Base-by-base conservation (phyloP, 116 monocot genomes). In the Iris pallida region DNA sequence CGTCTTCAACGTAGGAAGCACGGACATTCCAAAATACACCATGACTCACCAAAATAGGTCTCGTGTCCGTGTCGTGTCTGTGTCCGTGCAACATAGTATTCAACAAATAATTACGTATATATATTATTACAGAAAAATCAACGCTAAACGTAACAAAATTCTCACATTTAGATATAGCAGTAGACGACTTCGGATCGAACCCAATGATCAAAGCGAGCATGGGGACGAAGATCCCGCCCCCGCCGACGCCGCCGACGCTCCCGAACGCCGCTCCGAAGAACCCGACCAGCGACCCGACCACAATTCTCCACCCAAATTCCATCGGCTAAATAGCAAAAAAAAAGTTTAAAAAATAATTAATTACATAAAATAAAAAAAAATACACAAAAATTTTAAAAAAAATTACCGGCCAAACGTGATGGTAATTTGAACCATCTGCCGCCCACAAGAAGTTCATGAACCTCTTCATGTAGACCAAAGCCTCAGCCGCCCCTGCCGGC, bases 401-500 rank as follows among this genome's bases (percentile, higher is more conserved):
- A 7, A 42, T 63, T 80, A 88, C 89, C 82, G 89, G 89, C 89
- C 89, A 89, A 57, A 89, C 85, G 48, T 82, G 89, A 4, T 77
- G 76, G 68, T 85, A 85, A 44, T 68, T 60, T 40, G 74, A 75
- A 30, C 65, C 82, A 68, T 89, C 80, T 1, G 65, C 62, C 44
- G 49, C 66, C 83, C 78, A 83, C 53, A 87, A 57, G 41, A 75
- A 75, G 54, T 85, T 80, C 30, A 61, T 77, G 8, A 73, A 71
- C 68, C 57, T 76, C 13, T 62, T 69, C 19, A 88, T 45, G 66
- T 81, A 81, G 52, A 58, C 66, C 42, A 56, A 59, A 7, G 47
- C 20, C 41, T 4, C 16, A 48, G 5, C 65, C 59, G 47, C 49
- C 66, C 10, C 42, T 17, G 40, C 43, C 54, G 0, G 20, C n/a